Evolutionary conservation across 1,284 basidiomycete species (phyloP).

Genomic region (Apiotrichum siamense): DNA sequence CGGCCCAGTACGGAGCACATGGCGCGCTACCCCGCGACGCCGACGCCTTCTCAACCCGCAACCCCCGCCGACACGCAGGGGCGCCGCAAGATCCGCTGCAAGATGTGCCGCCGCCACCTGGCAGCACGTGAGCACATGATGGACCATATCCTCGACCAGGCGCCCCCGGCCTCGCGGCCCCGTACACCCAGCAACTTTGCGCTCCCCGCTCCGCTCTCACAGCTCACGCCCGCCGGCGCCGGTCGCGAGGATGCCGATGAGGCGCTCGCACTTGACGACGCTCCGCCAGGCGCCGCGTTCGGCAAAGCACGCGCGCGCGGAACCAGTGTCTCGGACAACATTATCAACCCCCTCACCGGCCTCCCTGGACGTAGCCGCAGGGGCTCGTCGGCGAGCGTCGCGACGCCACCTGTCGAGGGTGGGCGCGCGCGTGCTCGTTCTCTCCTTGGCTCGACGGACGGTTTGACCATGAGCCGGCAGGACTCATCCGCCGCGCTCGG

Average conservation of each 20-base stretch:
- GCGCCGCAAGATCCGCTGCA: slow-evolving; percentile 64
- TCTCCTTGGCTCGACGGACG: slow-evolving; percentile 1
- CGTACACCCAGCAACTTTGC: slow-evolving; percentile 35
- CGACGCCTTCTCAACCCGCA: slow-evolving; percentile 57
- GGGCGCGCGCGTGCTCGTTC: slow-evolving; percentile 1
- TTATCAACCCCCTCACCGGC: slow-evolving; percentile 44
- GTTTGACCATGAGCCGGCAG: slow-evolving; percentile 4
- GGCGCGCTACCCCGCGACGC: slow-evolving; percentile 63
- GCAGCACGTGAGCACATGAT: slow-evolving; percentile 86
- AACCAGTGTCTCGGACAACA: slow-evolving; percentile 28
- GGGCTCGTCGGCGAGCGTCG: background rate
- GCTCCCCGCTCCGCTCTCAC: slow-evolving; percentile 14
- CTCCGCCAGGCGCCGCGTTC: background rate
- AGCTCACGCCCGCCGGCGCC: background rate
- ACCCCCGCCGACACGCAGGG: slow-evolving; percentile 51
- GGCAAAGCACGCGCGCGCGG: background rate
- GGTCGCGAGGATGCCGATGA: no score
- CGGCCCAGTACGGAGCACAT: slow-evolving; percentile 63
- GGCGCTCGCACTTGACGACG: slow-evolving; percentile 1
- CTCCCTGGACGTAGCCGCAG: slow-evolving; percentile 21
- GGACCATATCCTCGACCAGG: slow-evolving; percentile 61
- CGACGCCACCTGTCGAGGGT: background rate
- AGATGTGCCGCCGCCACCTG: slow-evolving; percentile 82
- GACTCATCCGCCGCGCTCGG: background rate
- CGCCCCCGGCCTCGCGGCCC: slow-evolving; percentile 27